Evolutionary conservation across 2,329 filamentous ascomycete genomes (phyloP), one percentile per base, ranked within the genome.

Genomic region (Nothopassalora personata): DNA sequence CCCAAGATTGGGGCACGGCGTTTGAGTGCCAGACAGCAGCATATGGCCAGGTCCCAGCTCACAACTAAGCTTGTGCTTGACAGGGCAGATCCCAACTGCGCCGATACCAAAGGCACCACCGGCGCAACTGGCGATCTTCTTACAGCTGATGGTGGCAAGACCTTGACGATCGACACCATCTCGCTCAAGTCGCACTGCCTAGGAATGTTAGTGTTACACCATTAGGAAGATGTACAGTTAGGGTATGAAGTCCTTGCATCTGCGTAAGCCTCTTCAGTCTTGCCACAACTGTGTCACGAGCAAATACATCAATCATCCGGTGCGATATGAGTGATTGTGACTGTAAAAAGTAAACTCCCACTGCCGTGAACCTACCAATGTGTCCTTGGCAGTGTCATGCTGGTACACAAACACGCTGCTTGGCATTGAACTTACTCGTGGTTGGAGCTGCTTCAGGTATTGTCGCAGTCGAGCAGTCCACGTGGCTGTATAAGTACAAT

Each of bases 131-230:
- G 74, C 7, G 69, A 74, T 8, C 71, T 78, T 71, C 66, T 68
- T 34, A 78, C 75, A 5, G 67, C 53, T 11, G 76, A 79, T 57
- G 71, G 71, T 31, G 76, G 76, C 7, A 74, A 74, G 64, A 79
- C 75, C 5, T 79, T 76, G 76, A 75, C 68, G n/a, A 72, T 78
- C 30, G 71, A 61, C 28, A 73, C 70, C 9, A 77, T 78, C 53
- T 54, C 61, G 10, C 74, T 76, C 27, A 54, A 59, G 10, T 18
- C 45, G 10, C 39, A 58, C 28, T 23, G 23, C 23, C 1, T 23
- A 23, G 23, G 23, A 23, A 23, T 23, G 23, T 23, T 23, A 3
- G 23, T 23, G 23, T 23, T 3, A 23, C 23, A 3, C 23, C 23
- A 23, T 23, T 23, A 23, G 23, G 23, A 23, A 23, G 23, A 3